Evolutionary conservation across 2,329 filamentous ascomycete species (phyloP), one percentile per base, ranked within the genome.

Genomic region (Fusarium bulbicola): DNA sequence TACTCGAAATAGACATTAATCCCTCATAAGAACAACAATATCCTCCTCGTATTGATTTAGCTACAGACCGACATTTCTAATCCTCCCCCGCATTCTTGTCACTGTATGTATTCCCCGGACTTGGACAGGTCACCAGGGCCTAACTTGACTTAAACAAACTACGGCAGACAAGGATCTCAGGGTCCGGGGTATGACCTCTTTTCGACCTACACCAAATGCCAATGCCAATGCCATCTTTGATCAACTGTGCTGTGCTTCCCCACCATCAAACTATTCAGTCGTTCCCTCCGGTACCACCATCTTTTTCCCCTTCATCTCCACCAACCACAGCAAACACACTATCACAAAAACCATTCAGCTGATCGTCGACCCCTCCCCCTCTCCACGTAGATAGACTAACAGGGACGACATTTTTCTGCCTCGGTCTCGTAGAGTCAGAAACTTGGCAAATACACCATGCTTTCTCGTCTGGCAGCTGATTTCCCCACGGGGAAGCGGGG

Each of bases 401-500:
- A 50, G 37, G 32, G 43, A 49, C 36, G 32, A 49, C 26, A 34
- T 1, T 47, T 56, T 56, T 53, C 40, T 59, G 56, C 71, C 71
- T 74, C 71, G 71, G 71, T 26, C 63, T 30, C 5, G 26, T n/a
- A n/a, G 49, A 66, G 37, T 40, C 53, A 37, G 52, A 64, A 66
- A 28, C 40, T 21, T 36, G 40, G 18, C 36, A 36, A 4, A n/a
- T 3, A 34, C 15, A 34, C 15, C 32, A 34, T 34, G 32, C 0
- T 34, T 34, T 34, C 32, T 34, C 3, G 7, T 34, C 32, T 34
- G 32, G 15, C 42, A 46, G 34, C 42, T 59, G 49, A 60, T 58
- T 52, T 52, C 70, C 57, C 74, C 71, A 61, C 65, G 61, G 71
- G 68, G 70, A 74, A 76, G 64, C 66, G 71, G 72, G 63, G 72